Evolutionary conservation across 306 rosid species (phyloP).

Genomic region (Medicago lupulina): DNA sequence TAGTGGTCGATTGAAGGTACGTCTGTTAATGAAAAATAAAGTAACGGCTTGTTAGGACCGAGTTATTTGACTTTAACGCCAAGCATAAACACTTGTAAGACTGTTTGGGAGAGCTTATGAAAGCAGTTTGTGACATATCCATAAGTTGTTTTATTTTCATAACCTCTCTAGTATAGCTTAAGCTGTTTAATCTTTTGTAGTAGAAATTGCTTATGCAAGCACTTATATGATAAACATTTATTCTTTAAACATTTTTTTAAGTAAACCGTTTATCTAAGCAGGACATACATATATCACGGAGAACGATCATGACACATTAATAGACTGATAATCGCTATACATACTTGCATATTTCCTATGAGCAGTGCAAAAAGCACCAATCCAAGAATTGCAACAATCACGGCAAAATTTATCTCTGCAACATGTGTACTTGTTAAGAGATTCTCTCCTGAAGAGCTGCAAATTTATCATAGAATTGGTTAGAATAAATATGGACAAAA

Average conservation of each 20-base stretch:
- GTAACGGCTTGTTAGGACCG: not conserved
- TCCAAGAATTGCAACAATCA: slow-evolving; percentile 60
- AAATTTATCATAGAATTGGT: slow-evolving; percentile 35
- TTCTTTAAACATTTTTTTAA: no score
- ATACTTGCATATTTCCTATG: slow-evolving; percentile 68
- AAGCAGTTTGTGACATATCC: not conserved
- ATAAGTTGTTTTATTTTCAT: not conserved
- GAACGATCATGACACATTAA: no score
- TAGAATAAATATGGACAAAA: slow-evolving; percentile 20
- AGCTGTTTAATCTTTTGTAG: not conserved
- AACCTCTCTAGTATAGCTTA: not conserved
- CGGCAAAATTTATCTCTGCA: slow-evolving; percentile 63
- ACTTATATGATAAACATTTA: not conserved
- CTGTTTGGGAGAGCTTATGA: not conserved
- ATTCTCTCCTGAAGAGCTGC: slow-evolving; percentile 65
- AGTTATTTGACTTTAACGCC: not conserved
- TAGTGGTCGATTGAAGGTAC: slow-evolving; percentile 58
- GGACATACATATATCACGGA: not conserved
- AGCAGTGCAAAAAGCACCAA: slow-evolving; percentile 63
- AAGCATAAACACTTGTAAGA: not conserved
- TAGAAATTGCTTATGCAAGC: not conserved
- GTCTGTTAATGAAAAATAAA: slow-evolving; percentile 42
- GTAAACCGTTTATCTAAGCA: not conserved
- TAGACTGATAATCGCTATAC: slow-evolving; percentile 9
- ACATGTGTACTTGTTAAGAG: slow-evolving; percentile 54